phyloP scores from a whole-genome alignment of 2,329 filamentous ascomycete species.

The Shiraia bambusicola region DNA sequence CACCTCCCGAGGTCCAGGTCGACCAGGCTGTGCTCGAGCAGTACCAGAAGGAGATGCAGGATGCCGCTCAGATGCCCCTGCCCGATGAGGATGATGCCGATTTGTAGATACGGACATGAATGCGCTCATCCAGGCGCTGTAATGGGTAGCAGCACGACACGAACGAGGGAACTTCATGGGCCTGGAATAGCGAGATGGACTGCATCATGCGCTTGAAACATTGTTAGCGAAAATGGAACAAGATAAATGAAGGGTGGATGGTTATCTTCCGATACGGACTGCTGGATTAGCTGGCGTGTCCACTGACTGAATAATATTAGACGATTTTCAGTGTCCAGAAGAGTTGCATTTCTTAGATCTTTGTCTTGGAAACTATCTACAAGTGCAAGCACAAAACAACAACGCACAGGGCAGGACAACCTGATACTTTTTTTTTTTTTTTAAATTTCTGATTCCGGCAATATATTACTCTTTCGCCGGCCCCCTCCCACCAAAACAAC shows the following conservation, averaged over 20 bases:
- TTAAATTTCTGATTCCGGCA: too few species aligned
- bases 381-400: too few species aligned
- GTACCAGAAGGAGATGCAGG: conserved; percentile 87
- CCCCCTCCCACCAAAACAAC: too few species aligned
- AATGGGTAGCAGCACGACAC: conserved; percentile 34
- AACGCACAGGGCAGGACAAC: too few species aligned
- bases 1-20: conserved; percentile 87
- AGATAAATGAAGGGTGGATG: conserved; percentile 23
- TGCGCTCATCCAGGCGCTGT: conserved; percentile 22
- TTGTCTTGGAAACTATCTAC: background rate
- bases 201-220: conserved; percentile 27
- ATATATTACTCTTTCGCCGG: too few species aligned
- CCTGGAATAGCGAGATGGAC: conserved; percentile 17
- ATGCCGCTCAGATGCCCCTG: conserved; percentile 78
- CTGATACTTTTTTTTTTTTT: too few species aligned
- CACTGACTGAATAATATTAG: conserved; percentile 33
- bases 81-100: conserved; percentile 89
- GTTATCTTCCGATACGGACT: conserved; percentile 23
- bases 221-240: conserved; percentile 31
- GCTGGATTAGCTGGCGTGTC: conserved; percentile 39
- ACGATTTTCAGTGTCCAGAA: conserved; percentile 12
- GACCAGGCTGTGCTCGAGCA: conserved; percentile 77
- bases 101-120: conserved; percentile 48
- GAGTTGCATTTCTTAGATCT: background rate
- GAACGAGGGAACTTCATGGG: conserved; percentile 27